A percentile compares a stretch with the other conserved stretches of the same genome.
These are phyloP conservation scores for Xerocomellus chrysenteron DNA, from an alignment of 768 basidiomycete genomes.

Conservation along the genomic window DNA sequence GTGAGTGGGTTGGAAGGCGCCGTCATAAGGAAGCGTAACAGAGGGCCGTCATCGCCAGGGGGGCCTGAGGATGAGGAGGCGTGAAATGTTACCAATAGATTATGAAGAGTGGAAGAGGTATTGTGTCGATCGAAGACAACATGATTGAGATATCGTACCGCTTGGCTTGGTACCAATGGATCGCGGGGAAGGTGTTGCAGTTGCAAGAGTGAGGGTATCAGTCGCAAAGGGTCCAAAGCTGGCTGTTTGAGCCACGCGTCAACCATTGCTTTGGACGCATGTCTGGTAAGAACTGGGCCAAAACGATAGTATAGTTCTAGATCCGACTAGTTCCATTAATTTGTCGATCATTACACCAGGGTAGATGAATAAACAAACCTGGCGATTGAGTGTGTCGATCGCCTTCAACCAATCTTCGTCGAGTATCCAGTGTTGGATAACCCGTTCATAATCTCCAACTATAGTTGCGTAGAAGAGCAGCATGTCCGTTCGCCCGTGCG, in stretches of 20 bases:
- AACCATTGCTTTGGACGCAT: slow-evolving; percentile 85
- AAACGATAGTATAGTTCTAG: slow-evolving; percentile 92
- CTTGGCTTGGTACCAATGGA: slow-evolving; percentile 77
- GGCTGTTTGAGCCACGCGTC: slow-evolving; percentile 90
- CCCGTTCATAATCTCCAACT: slow-evolving; percentile 78
- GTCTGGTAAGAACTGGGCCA: slow-evolving; percentile 81
- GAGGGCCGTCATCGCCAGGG: slow-evolving; percentile 66
- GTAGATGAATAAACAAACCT: slow-evolving; percentile 46
- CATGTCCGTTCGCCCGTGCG: slow-evolving; percentile 91
- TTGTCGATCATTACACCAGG: not conserved
- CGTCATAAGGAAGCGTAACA: slow-evolving; percentile 78
- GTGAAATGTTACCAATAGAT: slow-evolving; percentile 87
- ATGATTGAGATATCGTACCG: slow-evolving; percentile 84
- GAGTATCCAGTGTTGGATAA: slow-evolving; percentile 88
- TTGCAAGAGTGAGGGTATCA: slow-evolving; percentile 87
- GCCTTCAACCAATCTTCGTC: slow-evolving; percentile 93
- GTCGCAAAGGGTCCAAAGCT: slow-evolving; percentile 73
- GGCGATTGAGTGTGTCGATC: slow-evolving; percentile 85
- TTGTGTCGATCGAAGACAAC: slow-evolving; percentile 79
- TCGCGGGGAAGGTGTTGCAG: slow-evolving; percentile 72
- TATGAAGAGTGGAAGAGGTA: slow-evolving; percentile 86
- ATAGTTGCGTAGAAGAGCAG: slow-evolving; percentile 85
- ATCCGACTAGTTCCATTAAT: slow-evolving; percentile 52
- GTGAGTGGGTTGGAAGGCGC: slow-evolving; percentile 83
- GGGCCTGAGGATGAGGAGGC: slow-evolving; percentile 52